Evolutionary conservation across 352 stramenopile species (phyloP).

Genomic region (Paralagenidium karlingii): DNA sequence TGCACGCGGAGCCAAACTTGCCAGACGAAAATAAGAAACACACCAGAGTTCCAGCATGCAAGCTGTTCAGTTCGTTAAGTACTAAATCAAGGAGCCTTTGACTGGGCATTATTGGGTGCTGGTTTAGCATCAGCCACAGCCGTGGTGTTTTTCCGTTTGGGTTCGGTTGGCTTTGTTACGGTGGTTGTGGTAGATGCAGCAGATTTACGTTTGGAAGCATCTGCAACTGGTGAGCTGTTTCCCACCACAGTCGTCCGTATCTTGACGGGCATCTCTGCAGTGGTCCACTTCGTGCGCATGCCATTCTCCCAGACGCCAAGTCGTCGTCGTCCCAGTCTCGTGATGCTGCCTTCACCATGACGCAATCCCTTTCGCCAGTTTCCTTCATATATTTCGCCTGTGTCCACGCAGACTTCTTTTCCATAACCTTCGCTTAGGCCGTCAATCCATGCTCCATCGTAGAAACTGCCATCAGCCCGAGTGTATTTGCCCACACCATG

Average conservation of each 20-base stretch:
- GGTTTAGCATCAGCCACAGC: too few species aligned
- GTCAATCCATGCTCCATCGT: constrained; percentile 49
- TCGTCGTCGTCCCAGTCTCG: constrained; percentile 21
- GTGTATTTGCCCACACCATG: constrained; percentile 57
- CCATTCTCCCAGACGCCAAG: constrained; percentile 46
- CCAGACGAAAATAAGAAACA: constrained; percentile 21
- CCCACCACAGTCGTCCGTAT: not conserved
- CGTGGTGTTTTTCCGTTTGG: too few species aligned
- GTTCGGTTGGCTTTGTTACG: too few species aligned
- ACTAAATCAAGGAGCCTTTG: too few species aligned
- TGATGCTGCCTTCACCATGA: constrained; percentile 44
- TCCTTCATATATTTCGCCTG: constrained; percentile 43
- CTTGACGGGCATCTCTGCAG: constrained; percentile 25
- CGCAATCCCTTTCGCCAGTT: constrained; percentile 34
- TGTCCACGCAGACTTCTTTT: constrained; percentile 20
- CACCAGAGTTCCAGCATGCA: too few species aligned
- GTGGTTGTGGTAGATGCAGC: too few species aligned
- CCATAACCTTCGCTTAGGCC: constrained; percentile 39
- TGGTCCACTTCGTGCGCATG: constrained; percentile 50
- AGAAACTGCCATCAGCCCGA: constrained; percentile 38
- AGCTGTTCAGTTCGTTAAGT: too few species aligned
- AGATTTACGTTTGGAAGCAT: too few species aligned
- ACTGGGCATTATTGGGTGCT: too few species aligned
- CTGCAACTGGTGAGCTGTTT: too few species aligned
- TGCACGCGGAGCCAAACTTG: constrained; percentile 34